A percentile compares a stretch with the other conserved stretches of the same genome.
Evolutionary conservation across 495 filamentous ascomycete species (phyloP).

Genomic region (Xylaria intraflava): DNA sequence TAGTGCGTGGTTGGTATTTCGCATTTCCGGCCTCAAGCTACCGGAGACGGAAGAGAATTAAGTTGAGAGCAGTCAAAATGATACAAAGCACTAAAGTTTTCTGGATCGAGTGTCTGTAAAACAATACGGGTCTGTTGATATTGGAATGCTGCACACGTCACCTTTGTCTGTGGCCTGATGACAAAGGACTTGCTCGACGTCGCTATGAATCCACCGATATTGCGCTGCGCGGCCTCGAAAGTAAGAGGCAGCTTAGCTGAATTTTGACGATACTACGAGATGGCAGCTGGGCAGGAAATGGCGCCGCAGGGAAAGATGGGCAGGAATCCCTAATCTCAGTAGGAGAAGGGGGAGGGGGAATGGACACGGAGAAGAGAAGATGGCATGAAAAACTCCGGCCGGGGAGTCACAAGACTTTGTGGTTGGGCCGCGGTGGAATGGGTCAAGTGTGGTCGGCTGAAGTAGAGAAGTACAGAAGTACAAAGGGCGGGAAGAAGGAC

Average conservation of each 20-base stretch:
- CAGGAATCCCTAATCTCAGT: neutral
- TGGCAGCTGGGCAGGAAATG: neutral
- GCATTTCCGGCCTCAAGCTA: constrained; percentile 9
- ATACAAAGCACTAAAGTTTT: constrained; percentile 5
- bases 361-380: neutral
- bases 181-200: neutral
- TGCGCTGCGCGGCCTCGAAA: neutral
- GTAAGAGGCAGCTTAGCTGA: neutral
- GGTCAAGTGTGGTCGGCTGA: neutral
- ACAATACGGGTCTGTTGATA: neutral
- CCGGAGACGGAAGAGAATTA: constrained; percentile 8
- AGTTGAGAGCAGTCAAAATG: neutral
- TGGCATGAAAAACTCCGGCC: neutral
- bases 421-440: neutral
- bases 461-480: neutral
- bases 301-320: neutral
- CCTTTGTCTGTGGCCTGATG: neutral
- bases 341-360: neutral
- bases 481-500: neutral
- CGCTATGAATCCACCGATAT: neutral
- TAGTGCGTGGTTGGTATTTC: constrained; percentile 5
- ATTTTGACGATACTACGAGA: neutral
- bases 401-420: neutral
- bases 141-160: neutral
- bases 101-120: neutral